Evolutionary conservation across 1,139 yeast genomes (phyloP).

Genomic region (Suhomyces taliae): DNA sequence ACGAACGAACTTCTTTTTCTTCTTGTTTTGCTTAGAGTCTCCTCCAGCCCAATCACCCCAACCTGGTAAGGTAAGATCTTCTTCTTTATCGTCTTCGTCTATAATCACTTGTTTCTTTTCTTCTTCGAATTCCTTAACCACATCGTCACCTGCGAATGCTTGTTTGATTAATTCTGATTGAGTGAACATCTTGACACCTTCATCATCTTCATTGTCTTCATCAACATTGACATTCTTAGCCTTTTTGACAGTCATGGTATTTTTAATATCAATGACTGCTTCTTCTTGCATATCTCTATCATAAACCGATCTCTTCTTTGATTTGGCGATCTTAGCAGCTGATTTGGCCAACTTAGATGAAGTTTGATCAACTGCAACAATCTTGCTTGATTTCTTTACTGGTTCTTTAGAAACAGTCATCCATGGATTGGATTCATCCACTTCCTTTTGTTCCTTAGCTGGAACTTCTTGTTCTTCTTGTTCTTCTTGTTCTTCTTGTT

Average conservation of each 20-base stretch:
- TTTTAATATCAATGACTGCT: slow-evolving; percentile 49
- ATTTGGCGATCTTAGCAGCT: slow-evolving; percentile 51
- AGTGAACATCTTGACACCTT: slow-evolving; percentile 50
- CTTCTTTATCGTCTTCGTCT: slow-evolving; percentile 86
- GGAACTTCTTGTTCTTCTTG: slow-evolving; percentile 5
- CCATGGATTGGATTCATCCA: slow-evolving; percentile 70
- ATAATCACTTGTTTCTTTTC: slow-evolving; percentile 68
- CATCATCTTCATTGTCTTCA: slow-evolving; percentile 32
- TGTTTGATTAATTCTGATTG: slow-evolving; percentile 82
- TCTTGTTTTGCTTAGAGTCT: slow-evolving; percentile 34
- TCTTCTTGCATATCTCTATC: slow-evolving; percentile 28
- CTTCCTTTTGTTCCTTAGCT: slow-evolving; percentile 4
- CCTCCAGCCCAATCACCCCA: slow-evolving; percentile 91
- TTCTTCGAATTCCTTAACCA: slow-evolving; percentile 71
- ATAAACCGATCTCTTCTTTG: slow-evolving; percentile 40
- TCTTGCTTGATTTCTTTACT: slow-evolving; percentile 51
- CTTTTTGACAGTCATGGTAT: slow-evolving; percentile 36
- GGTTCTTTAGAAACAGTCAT: slow-evolving; percentile 40
- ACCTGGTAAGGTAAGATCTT: slow-evolving; percentile 87
- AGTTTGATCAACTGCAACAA: slow-evolving; percentile 55
- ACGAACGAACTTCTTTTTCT: slow-evolving; percentile 61
- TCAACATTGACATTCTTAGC: slow-evolving; percentile 36
- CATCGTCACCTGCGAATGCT: slow-evolving; percentile 97
- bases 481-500: slow-evolving; percentile 9
- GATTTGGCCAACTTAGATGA: slow-evolving; percentile 58